Base-by-base conservation (phyloP, 208 protist species). In the Trypanosomatidae sp. region DNA sequence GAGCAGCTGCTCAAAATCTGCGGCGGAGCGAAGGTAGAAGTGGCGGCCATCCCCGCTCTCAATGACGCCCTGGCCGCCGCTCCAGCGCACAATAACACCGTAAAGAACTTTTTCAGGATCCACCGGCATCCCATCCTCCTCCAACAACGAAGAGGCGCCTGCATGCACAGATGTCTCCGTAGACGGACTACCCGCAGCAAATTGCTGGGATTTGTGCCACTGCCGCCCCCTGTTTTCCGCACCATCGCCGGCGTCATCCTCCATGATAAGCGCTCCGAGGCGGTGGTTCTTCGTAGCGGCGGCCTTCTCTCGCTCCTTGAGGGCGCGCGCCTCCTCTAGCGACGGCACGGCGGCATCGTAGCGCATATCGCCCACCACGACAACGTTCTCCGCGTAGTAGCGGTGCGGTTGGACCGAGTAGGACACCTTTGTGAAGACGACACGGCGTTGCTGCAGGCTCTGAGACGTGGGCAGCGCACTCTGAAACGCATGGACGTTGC, bases 21-120 rank as follows among this genome's bases (percentile, higher is more conserved):
- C 86, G 43, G 84, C 89, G 39, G 88, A 94, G 33, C 75, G 80
- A 50, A 97, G 85, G 62, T 89, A 94, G 76, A 89, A 95, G 69
- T 85, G 77, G 13, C 76, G 74, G n/a, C 89, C 85, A 25, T 88
- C 81, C 22, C 89, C 86, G 43, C 80, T 87, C 75, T 97, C 90
- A 30, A 97, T 59, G 10, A 89, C 82, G 44, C 93, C 93, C 53
- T 95, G 90, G 47, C 93, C 93, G 22, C 93, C 93, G 65, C 91
- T 95, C 91, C 93, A 97, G 41, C 93, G 89, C 22, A 91, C 92
- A n/a, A 97, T 71, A 6, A 97, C 93, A 69, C 93, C 93, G 78
- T 89, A 95, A 43, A 91, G 72, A 8, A 71, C 52, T 15, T 71
- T 81, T 15, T 81, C 72, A 10, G 89, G 86, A 36, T 85, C 59